Conservation (phyloP, 2,329 filamentous ascomycete genomes). For the Trichoderma cornu-damae region DNA sequence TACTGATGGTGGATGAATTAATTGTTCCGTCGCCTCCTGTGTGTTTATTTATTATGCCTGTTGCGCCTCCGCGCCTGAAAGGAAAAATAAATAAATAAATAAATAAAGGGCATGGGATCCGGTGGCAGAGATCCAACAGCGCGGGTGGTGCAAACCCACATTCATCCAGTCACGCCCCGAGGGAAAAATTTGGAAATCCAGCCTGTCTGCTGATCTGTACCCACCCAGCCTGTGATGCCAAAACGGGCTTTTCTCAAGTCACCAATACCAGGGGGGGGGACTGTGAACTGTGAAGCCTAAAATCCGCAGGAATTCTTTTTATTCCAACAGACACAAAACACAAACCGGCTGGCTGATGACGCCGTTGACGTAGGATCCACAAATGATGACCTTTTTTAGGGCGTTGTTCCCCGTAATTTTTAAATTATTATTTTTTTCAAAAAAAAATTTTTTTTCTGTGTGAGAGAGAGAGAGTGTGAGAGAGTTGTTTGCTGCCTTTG, state of each 20-base stretch:
- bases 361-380: background rate
- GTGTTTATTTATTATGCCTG: background rate
- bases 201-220: background rate
- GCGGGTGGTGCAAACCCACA: background rate
- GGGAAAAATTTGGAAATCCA: slow-evolving; percentile 5
- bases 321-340: background rate
- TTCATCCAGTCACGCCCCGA: background rate
- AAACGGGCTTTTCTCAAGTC: background rate
- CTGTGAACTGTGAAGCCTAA: background rate
- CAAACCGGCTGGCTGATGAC: background rate
- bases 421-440: no score
- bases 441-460: background rate
- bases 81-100: no score
- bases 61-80: background rate
- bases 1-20: slow-evolving; percentile 1
- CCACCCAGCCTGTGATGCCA: background rate
- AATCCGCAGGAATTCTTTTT: background rate
- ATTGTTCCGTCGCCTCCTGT: background rate
- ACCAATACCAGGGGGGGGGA: background rate
- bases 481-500: background rate
- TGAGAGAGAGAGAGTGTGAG: no score
- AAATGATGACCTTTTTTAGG: background rate
- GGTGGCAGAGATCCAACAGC: background rate
- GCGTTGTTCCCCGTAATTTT: background rate
- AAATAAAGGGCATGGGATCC: no score